These are phyloP conservation scores for Ploettnerulaceae sp. DNA, from an alignment of 2,329 filamentous ascomycete genomes.

Conservation along the genomic window DNA sequence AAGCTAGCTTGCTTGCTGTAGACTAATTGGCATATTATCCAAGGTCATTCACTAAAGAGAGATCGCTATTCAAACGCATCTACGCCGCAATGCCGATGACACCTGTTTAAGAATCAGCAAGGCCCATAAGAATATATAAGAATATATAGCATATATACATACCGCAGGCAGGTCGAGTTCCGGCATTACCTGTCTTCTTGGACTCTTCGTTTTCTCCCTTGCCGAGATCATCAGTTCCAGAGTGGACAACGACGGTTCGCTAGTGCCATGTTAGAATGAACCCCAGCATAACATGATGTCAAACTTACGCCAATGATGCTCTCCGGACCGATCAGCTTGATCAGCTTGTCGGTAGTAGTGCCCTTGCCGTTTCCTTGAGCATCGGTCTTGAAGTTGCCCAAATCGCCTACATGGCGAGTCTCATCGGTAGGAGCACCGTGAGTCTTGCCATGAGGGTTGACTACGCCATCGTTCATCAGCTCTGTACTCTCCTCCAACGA, in stretches of 20 bases:
- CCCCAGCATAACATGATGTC: not conserved
- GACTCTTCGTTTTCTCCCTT: conserved; percentile 89
- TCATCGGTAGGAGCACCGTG: conserved; percentile 84
- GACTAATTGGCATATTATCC: conserved; percentile 2
- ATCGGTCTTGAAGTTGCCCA: conserved; percentile 97
- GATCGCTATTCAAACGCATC: conserved; percentile 20
- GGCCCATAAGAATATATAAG: not conserved
- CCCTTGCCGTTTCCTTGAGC: conserved; percentile 86
- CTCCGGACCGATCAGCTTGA: conserved; percentile 95
- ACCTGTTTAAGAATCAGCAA: conserved; percentile 43
- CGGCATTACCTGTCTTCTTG: conserved; percentile 97
- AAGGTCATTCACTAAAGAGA: not conserved
- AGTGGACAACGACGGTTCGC: conserved; percentile 94
- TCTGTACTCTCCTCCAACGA: not conserved
- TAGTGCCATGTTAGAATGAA: conserved; percentile 37
- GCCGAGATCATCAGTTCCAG: conserved; percentile 93
- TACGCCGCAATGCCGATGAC: conserved; percentile 86
- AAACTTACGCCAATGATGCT: conserved; percentile 79
- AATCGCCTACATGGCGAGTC: conserved; percentile 89
- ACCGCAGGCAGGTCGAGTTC: conserved; percentile 90
- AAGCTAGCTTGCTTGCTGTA: conserved; percentile 2
- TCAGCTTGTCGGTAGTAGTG: conserved; percentile 68
- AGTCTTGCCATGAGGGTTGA: conserved; percentile 91
- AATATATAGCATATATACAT: conserved; percentile 37
- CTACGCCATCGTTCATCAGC: conserved; percentile 42